Evolutionary conservation across 768 basidiomycete species (phyloP), one percentile per base, ranked within the genome.

Genomic region (Mycena epipterygia): DNA sequence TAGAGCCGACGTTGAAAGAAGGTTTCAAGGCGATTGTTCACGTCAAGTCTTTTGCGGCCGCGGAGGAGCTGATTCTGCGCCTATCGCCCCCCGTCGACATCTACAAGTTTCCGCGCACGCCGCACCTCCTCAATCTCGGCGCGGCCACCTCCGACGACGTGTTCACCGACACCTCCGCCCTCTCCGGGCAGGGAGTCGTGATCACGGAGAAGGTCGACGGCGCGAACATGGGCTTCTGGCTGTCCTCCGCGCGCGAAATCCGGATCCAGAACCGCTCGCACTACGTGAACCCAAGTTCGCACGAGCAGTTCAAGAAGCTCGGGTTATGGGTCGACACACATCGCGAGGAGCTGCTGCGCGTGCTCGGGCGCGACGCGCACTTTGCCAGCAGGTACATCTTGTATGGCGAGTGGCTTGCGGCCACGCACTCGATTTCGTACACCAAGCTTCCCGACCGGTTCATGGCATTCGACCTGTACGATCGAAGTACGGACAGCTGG

Each of bases 141-240:
- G 89, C 87, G 0, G 87, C 85, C 4, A 86, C 87, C 0, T 74
- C 77, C 0, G 90, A 91, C 77, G 90, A 91, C 70, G 76, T 86
- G 3, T 63, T 76, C 8, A 78, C 83, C 42, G 56, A 78, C 17
- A 57, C 73, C 16, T 39, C 72, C 32, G 60, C 73, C 57, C 74
- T 70, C 32, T 37, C 65, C 8, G 81, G 80, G 11, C 77, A 81
- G 63, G n/a, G n/a, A n/a, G 82, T 87, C 57, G 80, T 89, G 41
- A 84, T 90, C 75, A 89, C 89, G 5, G 90, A 91, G 74, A 91
- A 91, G 74, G 82, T 91, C 56, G 90, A 91, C 78, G 90, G 90
- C 5, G 89, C 90, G 44, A 91, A 91, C 76, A 87, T 91, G 87
- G 90, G 89, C 8, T 87, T 91, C 76, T 89, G 88, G 23, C 82